These are phyloP conservation scores for Drechmeria coniospora DNA, from an alignment of 2,329 filamentous ascomycete genomes.

Conservation along the genomic window DNA sequence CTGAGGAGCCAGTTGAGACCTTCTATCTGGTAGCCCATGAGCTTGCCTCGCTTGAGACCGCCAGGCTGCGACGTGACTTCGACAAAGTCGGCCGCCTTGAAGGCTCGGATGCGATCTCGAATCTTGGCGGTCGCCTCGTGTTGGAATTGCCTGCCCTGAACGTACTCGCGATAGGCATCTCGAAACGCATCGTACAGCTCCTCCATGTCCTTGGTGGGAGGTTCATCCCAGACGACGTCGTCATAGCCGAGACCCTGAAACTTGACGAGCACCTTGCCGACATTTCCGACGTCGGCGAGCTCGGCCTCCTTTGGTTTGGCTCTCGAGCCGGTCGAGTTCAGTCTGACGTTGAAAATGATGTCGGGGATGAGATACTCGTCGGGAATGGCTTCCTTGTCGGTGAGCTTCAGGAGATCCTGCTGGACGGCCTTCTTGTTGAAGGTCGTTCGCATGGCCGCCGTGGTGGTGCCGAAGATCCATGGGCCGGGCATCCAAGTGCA, in stretches of 20 bases:
- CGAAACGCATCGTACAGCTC: conserved; percentile 67
- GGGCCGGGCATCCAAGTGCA: conserved; percentile 77
- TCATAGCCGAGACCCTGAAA: conserved; percentile 88
- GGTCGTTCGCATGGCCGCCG: conserved; percentile 48
- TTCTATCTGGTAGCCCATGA: conserved; percentile 90
- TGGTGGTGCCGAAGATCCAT: conserved; percentile 68
- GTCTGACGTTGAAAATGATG: conserved; percentile 70
- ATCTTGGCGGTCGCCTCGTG: conserved; percentile 42
- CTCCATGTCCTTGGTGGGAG: conserved; percentile 48
- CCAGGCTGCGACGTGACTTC: conserved; percentile 58
- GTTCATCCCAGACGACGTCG: conserved; percentile 77
- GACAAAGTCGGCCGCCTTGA: conserved; percentile 50
- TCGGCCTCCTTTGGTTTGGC: conserved; percentile 52
- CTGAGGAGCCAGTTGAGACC: conserved; percentile 92
- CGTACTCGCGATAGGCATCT: conserved; percentile 72
- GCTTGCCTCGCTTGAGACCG: conserved; percentile 57
- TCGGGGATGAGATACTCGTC: conserved; percentile 77
- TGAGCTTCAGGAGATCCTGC: conserved; percentile 46
- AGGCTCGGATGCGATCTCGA: conserved; percentile 50
- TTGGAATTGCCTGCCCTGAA: conserved; percentile 59
- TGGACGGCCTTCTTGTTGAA: conserved; percentile 59
- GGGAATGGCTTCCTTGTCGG: conserved; percentile 63
- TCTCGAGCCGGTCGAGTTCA: conserved; percentile 27
- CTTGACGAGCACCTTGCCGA: conserved; percentile 68
- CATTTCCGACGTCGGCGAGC: conserved; percentile 52